Evolutionary conservation across 768 basidiomycete genomes (phyloP).

Genomic region (Hydnomerulius pinastri): DNA sequence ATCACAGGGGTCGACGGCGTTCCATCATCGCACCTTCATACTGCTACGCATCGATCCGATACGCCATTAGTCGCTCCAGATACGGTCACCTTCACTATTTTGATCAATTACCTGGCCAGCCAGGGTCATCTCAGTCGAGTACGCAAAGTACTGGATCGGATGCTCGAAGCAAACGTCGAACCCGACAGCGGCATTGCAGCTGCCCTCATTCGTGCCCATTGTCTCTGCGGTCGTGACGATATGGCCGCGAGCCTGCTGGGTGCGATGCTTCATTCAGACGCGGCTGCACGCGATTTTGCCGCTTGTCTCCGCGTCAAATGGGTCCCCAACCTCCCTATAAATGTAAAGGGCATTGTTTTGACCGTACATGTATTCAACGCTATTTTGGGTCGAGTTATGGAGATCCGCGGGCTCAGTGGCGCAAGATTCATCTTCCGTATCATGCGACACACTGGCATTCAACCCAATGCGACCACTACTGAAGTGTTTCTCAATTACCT

Average conservation of each 20-base stretch:
- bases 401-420: constrained; percentile 48
- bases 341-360: constrained; percentile 34
- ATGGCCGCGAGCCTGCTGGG: constrained; percentile 55
- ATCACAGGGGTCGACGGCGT: constrained; percentile 35
- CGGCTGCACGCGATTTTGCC: constrained; percentile 23
- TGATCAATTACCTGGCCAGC: constrained; percentile 56
- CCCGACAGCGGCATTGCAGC: constrained; percentile 50
- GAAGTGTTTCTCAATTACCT: constrained; percentile 58
- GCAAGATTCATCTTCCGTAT: constrained; percentile 49
- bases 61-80: constrained; percentile 42
- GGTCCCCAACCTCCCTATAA: constrained; percentile 18
- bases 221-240: constrained; percentile 44
- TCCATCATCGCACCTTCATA: constrained; percentile 3
- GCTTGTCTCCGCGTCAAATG: constrained; percentile 23
- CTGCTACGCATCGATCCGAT: background rate
- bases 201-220: constrained; percentile 61
- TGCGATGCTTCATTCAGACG: constrained; percentile 41
- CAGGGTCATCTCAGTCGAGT: constrained; percentile 47
- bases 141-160: constrained; percentile 46
- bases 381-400: constrained; percentile 52
- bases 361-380: constrained; percentile 61
- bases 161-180: constrained; percentile 43
- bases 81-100: constrained; percentile 60
- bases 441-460: constrained; percentile 54
- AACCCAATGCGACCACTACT: constrained; percentile 55